A percentile compares a stretch with the other conserved stretches of the same genome.
phyloP scores from a whole-genome alignment of 2,329 filamentous ascomycete genomes.

The Mariannaea elegans region DNA sequence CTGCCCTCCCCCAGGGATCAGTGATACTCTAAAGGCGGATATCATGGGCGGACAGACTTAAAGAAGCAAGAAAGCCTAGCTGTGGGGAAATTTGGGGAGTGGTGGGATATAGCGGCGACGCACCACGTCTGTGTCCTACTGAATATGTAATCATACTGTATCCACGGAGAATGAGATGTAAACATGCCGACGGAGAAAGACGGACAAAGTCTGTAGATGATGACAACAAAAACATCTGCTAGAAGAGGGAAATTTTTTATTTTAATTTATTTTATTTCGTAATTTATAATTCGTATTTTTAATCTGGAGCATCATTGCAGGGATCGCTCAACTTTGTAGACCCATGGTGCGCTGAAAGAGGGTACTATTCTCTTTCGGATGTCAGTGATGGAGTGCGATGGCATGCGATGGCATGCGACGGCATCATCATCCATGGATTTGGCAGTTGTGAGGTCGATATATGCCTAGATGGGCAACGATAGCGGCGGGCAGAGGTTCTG shows the following conservation, averaged over 20 bases:
- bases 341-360: constrained; percentile 19
- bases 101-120: constrained; percentile 14
- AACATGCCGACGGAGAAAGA: constrained; percentile 2
- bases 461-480: constrained; percentile 29
- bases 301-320: constrained; percentile 24
- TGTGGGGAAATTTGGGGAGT: constrained; percentile 33
- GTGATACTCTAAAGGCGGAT: constrained; percentile 29
- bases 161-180: background rate
- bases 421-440: constrained; percentile 25
- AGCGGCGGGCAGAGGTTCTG: constrained; percentile 7
- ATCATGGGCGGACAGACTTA: constrained; percentile 32
- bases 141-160: too few relatives aligned
- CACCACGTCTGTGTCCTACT: too few relatives aligned
- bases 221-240: background rate
- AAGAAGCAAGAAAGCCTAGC: constrained; percentile 37
- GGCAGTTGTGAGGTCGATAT: constrained; percentile 5
- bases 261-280: too few relatives aligned
- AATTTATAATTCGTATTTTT: background rate
- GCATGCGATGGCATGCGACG: constrained; percentile 19
- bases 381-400: background rate
- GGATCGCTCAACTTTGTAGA: too few relatives aligned
- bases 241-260: too few relatives aligned
- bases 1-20: constrained; percentile 9
- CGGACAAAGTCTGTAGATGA: background rate
- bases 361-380: constrained; percentile 30